Percentiles rank a stretch among this genome's conserved stretches.
phyloP scores from a whole-genome alignment of 176 grass and related monocot genomes.

The Olyra latifolia region DNA sequence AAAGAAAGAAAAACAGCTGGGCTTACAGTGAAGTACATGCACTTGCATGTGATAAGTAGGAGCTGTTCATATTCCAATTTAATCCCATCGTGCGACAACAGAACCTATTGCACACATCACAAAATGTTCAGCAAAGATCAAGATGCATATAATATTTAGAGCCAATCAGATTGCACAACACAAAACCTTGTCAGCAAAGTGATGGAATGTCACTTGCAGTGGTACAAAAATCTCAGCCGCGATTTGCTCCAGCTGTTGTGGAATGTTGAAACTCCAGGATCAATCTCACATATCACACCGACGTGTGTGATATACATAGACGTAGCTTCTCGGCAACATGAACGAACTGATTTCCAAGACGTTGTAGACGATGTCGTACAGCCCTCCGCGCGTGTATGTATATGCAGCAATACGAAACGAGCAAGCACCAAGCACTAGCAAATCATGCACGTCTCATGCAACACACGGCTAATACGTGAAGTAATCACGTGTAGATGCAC shows the following conservation, averaged over 20 bases:
- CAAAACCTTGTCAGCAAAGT: constrained; percentile 72
- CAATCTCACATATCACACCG: no score
- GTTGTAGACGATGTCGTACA: no score
- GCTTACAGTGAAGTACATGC: constrained; percentile 88
- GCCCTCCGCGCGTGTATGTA: no score
- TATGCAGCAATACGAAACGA: no score
- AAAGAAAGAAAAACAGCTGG: constrained; percentile 13
- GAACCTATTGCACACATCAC: constrained; percentile 51
- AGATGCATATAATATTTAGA: constrained; percentile 6
- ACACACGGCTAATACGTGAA: no score
- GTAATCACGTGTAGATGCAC: no score
- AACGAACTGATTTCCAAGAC: no score
- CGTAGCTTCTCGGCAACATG: no score
- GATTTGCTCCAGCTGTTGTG: constrained; percentile 76
- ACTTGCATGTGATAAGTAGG: constrained; percentile 89
- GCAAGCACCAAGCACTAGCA: no score
- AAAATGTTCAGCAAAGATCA: constrained; percentile 31
- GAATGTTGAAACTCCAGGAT: no score
- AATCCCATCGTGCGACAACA: constrained; percentile 42
- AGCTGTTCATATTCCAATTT: constrained; percentile 62
- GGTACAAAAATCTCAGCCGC: constrained; percentile 85
- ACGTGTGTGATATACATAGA: no score
- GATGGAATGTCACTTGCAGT: constrained; percentile 79
- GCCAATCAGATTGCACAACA: constrained; percentile 11
- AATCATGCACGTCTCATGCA: no score